Evolutionary conservation across 2,329 filamentous ascomycete species (phyloP).

Genomic region (Lasiodiplodia hormozganensis): DNA sequence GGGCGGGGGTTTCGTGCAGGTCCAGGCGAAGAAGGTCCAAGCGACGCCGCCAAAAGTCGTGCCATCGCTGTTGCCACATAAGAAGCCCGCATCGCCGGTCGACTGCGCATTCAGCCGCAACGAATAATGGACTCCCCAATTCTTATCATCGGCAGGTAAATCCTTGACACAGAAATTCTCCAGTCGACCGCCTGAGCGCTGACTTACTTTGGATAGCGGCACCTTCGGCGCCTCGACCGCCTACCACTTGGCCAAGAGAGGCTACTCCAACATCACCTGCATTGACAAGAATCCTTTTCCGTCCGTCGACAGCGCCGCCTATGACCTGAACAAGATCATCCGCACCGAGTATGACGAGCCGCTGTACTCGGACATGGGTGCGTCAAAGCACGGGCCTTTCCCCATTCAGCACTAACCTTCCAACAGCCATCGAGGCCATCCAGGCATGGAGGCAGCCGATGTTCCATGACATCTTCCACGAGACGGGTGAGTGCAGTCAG

Average conservation of each 20-base stretch:
- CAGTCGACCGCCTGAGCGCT: not conserved
- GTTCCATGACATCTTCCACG: constrained; percentile 30
- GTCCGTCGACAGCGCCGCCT: constrained; percentile 28
- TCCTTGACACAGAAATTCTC: constrained; percentile 1
- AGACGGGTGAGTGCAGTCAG: constrained; percentile 15
- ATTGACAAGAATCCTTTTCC: constrained; percentile 35
- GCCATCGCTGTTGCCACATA: constrained; percentile 24
- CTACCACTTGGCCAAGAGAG: constrained; percentile 39
- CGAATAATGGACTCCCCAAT: constrained; percentile 18
- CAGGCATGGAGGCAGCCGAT: constrained; percentile 32
- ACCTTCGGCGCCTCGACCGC: constrained; percentile 43
- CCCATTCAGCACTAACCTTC: not conserved
- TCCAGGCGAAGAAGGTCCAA: constrained; percentile 26
- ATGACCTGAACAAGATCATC: constrained; percentile 35
- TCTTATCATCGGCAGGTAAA: constrained; percentile 26
- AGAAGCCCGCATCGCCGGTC: not conserved
- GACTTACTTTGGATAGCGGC: constrained; percentile 37
- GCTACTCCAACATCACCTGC: constrained; percentile 41
- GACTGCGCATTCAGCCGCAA: not conserved
- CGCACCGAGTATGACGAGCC: constrained; percentile 34
- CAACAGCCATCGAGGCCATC: constrained; percentile 31
- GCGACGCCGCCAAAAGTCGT: constrained; percentile 13
- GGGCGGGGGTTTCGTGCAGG: not conserved
- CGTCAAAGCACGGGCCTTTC: constrained; percentile 8
- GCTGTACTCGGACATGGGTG: constrained; percentile 33